A percentile compares a stretch with the other conserved stretches of the same genome.
Evolutionary conservation across 75 land plant genomes (phyloP).

Genomic region (Cryptomeria japonica): DNA sequence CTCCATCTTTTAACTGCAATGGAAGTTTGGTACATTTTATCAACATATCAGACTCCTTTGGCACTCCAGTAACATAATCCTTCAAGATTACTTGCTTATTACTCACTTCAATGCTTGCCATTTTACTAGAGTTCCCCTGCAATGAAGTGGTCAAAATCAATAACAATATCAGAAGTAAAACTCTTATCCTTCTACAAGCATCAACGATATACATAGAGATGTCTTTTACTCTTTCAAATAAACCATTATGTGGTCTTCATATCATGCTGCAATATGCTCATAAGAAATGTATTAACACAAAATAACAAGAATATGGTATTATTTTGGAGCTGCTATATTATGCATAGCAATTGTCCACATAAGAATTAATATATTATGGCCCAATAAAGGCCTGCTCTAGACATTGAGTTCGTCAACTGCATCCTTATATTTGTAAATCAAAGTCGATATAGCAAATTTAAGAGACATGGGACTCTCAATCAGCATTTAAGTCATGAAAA

Average conservation of each 20-base stretch:
- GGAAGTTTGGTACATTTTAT: conserved; percentile 8
- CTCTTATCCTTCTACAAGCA: neutral
- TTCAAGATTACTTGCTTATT: conserved; percentile 45
- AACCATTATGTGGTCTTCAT: neutral
- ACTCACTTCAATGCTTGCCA: conserved; percentile 24
- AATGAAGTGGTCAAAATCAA: neutral
- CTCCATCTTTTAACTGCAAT: conserved; percentile 28
- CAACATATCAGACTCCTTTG: conserved; percentile 42
- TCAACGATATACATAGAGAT: neutral
- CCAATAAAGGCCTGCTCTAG: neutral
- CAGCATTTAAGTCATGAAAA: neutral
- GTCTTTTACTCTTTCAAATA: neutral
- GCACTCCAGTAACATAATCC: conserved; percentile 24
- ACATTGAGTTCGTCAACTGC: neutral
- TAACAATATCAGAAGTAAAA: neutral
- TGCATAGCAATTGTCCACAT: neutral
- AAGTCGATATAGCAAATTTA: neutral
- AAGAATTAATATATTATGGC: neutral
- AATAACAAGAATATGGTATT: neutral
- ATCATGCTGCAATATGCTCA: neutral
- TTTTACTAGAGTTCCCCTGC: neutral
- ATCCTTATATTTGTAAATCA: neutral
- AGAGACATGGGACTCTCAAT: neutral
- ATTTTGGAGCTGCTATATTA: neutral
- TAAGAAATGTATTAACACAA: neutral